These are phyloP conservation scores for Leishmania mexicana DNA, from an alignment of 208 protist genomes.

Conservation along the genomic window DNA sequence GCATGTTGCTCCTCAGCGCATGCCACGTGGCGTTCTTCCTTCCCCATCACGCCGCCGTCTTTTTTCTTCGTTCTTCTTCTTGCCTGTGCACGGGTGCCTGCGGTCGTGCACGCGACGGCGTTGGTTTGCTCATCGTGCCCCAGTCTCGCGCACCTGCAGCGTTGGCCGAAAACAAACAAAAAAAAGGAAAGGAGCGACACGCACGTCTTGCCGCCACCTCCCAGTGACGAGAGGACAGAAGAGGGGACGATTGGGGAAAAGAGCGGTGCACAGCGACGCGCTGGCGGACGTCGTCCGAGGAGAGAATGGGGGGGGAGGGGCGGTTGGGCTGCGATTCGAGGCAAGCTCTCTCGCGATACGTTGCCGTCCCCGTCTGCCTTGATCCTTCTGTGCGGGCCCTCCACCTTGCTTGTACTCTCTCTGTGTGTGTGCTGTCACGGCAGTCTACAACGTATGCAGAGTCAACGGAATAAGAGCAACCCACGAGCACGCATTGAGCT, in stretches of 20 bases:
- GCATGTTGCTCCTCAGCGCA: not conserved
- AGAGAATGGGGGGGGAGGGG: not conserved
- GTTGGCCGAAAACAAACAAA: too few species aligned
- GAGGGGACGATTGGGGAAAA: not conserved
- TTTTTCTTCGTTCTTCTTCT: not conserved
- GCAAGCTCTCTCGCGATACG: not conserved
- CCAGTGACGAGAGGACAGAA: not conserved
- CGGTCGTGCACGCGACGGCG: not conserved
- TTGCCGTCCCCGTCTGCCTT: not conserved
- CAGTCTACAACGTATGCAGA: not conserved
- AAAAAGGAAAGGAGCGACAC: too few species aligned
- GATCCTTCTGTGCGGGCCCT: not conserved
- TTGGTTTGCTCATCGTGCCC: not conserved
- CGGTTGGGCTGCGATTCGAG: not conserved
- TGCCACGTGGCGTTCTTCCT: not conserved
- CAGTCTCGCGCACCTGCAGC: too few species aligned
- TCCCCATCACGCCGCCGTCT: not conserved
- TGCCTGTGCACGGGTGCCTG: not conserved
- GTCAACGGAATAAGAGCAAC: not conserved
- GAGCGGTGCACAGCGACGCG: not conserved
- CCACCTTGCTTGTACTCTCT: not conserved
- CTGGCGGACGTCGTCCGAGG: not conserved
- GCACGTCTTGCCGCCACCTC: too few species aligned
- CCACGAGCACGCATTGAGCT: not conserved
- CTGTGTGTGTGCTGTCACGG: not conserved